These are phyloP conservation scores for Juglanconis oblonga DNA, from an alignment of 2,329 filamentous ascomycete species.

Conservation along the genomic window DNA sequence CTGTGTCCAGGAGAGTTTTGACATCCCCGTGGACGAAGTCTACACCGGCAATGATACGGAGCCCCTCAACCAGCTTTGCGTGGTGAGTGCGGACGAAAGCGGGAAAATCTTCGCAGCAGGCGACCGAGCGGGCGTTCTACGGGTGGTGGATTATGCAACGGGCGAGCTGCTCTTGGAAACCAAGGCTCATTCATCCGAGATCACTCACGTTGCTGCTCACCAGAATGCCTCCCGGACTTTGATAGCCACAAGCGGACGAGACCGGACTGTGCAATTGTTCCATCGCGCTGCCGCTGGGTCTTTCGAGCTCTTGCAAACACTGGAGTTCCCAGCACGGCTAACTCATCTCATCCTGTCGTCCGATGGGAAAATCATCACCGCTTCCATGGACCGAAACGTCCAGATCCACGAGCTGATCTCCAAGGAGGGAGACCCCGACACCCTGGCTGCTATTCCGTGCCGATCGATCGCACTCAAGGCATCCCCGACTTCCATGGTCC, in stretches of 20 bases:
- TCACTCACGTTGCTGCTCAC: conserved; percentile 75
- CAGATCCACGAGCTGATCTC: conserved; percentile 77
- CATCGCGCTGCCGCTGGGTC: conserved; percentile 50
- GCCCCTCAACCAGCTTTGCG: conserved; percentile 55
- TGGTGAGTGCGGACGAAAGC: conserved; percentile 57
- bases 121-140: conserved; percentile 81
- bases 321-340: conserved; percentile 89
- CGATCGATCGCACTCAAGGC: conserved; percentile 80
- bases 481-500: conserved; percentile 79
- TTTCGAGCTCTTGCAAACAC: conserved; percentile 82
- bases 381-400: conserved; percentile 82
- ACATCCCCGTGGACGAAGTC: conserved; percentile 66
- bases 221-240: conserved; percentile 60
- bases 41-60: conserved; percentile 49
- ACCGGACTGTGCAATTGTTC: conserved; percentile 94
- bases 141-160: conserved; percentile 62
- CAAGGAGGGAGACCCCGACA: conserved; percentile 61
- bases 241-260: conserved; percentile 79
- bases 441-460: conserved; percentile 72
- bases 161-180: conserved; percentile 64
- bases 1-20: conserved; percentile 59
- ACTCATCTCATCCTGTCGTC: conserved; percentile 71
- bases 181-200: conserved; percentile 83
- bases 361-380: conserved; percentile 75
- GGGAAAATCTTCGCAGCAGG: conserved; percentile 73